Percentiles rank a stretch among this genome's conserved stretches.
These are phyloP conservation scores for Trametes sanguinea DNA, from an alignment of 768 basidiomycete genomes.

Conservation along the genomic window DNA sequence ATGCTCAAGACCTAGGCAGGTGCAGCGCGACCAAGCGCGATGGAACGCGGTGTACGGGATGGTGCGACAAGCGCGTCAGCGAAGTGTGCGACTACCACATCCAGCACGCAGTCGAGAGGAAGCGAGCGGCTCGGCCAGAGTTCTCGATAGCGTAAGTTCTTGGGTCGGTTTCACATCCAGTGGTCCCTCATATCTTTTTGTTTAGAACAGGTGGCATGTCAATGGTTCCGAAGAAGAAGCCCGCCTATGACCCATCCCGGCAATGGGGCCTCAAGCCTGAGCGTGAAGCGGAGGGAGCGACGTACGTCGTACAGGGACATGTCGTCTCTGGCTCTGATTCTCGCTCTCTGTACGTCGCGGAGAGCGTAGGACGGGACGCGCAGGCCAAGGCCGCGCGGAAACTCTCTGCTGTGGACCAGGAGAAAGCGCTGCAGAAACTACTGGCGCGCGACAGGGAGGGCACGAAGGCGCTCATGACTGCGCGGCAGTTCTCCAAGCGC, in stretches of 20 bases:
- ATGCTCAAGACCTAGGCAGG: conserved; percentile 83
- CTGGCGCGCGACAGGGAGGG: conserved; percentile 68
- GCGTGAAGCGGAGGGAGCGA: conserved; percentile 45
- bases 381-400: conserved; percentile 75
- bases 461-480: conserved; percentile 61
- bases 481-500: conserved; percentile 49
- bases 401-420: conserved; percentile 57
- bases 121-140: conserved; percentile 79
- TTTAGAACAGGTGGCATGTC: conserved; percentile 76
- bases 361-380: conserved; percentile 77
- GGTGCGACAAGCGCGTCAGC: conserved; percentile 88
- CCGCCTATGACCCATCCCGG: conserved; percentile 64
- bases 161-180: background rate
- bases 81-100: conserved; percentile 94
- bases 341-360: conserved; percentile 53
- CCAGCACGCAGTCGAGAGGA: conserved; percentile 73
- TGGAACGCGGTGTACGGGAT: conserved; percentile 78
- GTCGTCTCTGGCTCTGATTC: conserved; percentile 53
- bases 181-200: background rate
- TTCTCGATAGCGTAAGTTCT: conserved; percentile 74
- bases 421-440: conserved; percentile 59
- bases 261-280: conserved; percentile 76
- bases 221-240: conserved; percentile 48
- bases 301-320: conserved; percentile 83
- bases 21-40: conserved; percentile 79